Conservation (phyloP, 208 protist species). For the Wallacemonas sp. region DNA sequence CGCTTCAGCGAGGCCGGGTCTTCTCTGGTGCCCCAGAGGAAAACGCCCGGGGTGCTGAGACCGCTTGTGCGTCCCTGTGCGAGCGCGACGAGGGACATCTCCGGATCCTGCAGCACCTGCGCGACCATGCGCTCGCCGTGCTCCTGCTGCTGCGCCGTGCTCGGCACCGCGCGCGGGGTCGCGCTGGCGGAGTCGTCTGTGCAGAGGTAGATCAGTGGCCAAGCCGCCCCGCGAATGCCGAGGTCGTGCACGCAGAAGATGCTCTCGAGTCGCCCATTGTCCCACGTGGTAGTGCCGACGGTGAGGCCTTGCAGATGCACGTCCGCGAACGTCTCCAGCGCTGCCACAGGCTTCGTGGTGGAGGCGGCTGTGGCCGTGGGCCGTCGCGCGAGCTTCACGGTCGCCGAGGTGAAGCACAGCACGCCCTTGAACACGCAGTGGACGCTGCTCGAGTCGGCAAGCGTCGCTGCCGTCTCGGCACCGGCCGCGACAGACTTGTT, state of each 20-base stretch:
- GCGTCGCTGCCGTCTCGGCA: not conserved
- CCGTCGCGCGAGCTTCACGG: not conserved
- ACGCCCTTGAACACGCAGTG: conserved; percentile 1
- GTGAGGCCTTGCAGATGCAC: conserved; percentile 1
- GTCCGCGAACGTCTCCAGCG: not conserved
- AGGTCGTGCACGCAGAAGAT: conserved; percentile 16
- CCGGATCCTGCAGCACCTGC: conserved; percentile 1
- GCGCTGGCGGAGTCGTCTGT: not conserved
- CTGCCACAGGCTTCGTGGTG: too few species aligned
- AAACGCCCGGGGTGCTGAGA: not conserved
- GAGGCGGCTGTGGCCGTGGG: not conserved
- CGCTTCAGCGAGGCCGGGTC: not conserved
- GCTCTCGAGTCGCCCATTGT: conserved; percentile 1
- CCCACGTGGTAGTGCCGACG: conserved; percentile 3
- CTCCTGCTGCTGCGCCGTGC: not conserved
- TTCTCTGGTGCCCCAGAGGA: conserved; percentile 4
- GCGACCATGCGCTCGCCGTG: conserved; percentile 5
- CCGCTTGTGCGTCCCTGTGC: not conserved
- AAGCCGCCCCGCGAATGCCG: not conserved
- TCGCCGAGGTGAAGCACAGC: conserved; percentile 6
- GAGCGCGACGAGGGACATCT: conserved; percentile 5
- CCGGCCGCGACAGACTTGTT: not conserved
- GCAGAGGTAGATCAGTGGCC: conserved; percentile 5
- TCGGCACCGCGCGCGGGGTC: conserved; percentile 1
- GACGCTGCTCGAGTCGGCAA: not conserved